Conservation (phyloP, 2,329 filamentous ascomycete species). For the Claviceps monticola region DNA sequence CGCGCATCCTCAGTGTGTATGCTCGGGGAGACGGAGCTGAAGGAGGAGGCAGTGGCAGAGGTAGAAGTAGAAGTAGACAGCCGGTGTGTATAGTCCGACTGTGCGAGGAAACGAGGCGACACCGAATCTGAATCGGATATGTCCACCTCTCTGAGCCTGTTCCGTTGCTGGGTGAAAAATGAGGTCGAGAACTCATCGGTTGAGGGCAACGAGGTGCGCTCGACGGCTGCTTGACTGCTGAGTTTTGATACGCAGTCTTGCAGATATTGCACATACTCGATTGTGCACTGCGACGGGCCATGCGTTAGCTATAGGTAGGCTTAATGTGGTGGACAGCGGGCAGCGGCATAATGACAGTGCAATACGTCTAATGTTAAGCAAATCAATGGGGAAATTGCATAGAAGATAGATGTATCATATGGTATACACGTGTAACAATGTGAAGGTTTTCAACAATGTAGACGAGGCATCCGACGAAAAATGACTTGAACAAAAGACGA, state of each 20-base stretch:
- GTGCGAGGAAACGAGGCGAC: conserved; percentile 31
- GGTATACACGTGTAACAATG: no score
- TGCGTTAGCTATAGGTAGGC: background rate
- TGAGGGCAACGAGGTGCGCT: conserved; percentile 18
- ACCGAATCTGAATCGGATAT: conserved; percentile 40
- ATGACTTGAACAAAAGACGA: background rate
- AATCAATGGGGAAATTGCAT: no score
- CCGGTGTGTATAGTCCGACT: conserved; percentile 22
- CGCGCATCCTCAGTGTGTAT: conserved; percentile 30
- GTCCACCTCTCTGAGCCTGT: conserved; percentile 37
- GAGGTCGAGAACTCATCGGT: conserved; percentile 24
- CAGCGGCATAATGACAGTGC: no score
- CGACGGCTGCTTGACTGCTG: conserved; percentile 39
- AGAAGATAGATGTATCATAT: no score
- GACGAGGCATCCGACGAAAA: no score
- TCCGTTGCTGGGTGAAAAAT: conserved; percentile 23
- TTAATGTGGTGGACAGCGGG: no score
- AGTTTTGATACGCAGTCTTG: conserved; percentile 76
- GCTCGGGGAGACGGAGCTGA: conserved; percentile 34
- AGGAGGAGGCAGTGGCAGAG: no score
- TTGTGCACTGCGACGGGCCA: conserved; percentile 54
- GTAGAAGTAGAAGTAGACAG: conserved; percentile 11
- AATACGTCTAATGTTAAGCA: no score
- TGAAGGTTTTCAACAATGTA: no score
- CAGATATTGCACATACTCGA: conserved; percentile 90